Evolutionary conservation across 331 rosid species (phyloP), one percentile per base, ranked within the genome.

Genomic region (Erythrophleum ivorense): DNA sequence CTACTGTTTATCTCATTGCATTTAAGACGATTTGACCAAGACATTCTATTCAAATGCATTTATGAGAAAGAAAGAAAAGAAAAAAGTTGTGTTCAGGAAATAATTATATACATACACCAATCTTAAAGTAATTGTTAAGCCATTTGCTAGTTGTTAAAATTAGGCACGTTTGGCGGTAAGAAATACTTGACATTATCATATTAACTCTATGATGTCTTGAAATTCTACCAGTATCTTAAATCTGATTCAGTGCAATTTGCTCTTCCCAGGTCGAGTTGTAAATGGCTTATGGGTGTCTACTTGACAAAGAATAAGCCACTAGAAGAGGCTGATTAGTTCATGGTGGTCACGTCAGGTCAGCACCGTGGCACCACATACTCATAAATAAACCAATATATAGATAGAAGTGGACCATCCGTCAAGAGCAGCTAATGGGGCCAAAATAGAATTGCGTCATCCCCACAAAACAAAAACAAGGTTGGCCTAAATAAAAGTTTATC

Each of bases 11-110:
- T 54, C 80, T 31, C 71, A 49, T 74, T 82, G 66, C 81, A 48
- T 86, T 58, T 80, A 36, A 64, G 82, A 85, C 80, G 81, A 78
- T 76, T 84, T 80, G 86, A 88, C 89, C 76, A 83, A 76, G 54
- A 67, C 58, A 48, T 48, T n/a, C 53, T 55, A 53, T 72, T 16
- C 31, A 71, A 68, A 53, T 19, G 50, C 58, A 64, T 73, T 16
- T 43, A 66, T 53, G 16, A 12, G 36, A 21, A 71, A 48, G 70
- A 59, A 19, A 45, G 15, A 36, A 73, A 7, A 4, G 50, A 12
- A 34, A 73, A 9, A 24, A 45, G 16, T 6, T n/a, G 6, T 16
- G 24, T 29, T 48, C 15, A 48, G 77, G 49, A 72, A 31, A 9
- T 14, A 2, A 33, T 5, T 31, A 60, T 71, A 71, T 15, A 38